A percentile compares a stretch with the other conserved stretches of the same genome.
phyloP scores from a whole-genome alignment of 1,284 basidiomycete species.

The Tranzscheliella williamsii region DNA sequence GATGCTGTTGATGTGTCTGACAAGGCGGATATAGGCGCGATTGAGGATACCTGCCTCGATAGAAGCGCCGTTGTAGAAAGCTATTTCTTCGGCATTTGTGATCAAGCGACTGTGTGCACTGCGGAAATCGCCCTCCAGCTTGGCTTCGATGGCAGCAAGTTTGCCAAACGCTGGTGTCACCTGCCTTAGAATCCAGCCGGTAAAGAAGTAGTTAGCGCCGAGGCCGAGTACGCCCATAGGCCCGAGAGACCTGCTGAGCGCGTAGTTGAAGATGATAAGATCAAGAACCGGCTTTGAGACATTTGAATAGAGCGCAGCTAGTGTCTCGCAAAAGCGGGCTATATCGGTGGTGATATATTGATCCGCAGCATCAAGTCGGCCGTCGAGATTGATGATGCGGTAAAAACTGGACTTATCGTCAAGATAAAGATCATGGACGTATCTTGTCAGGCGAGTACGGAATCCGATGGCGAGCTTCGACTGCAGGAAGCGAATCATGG shows the following conservation, averaged over 20 bases:
- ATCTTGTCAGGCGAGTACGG: constrained; percentile 83
- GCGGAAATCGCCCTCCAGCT: constrained; percentile 82
- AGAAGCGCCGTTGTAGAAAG: constrained; percentile 88
- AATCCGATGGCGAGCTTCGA: constrained; percentile 83
- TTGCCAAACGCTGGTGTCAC: constrained; percentile 93
- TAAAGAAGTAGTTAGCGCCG: constrained; percentile 82
- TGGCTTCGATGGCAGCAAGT: constrained; percentile 84
- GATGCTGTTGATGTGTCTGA: constrained; percentile 86
- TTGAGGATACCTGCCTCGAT: constrained; percentile 83
- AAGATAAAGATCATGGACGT: constrained; percentile 85
- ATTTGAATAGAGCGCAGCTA: constrained; percentile 78
- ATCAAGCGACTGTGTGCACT: constrained; percentile 84
- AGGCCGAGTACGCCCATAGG: constrained; percentile 74
- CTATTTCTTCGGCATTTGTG: constrained; percentile 89
- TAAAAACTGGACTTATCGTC: constrained; percentile 66
- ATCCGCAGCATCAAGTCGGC: constrained; percentile 58
- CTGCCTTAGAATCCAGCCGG: constrained; percentile 76
- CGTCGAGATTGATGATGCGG: constrained; percentile 60
- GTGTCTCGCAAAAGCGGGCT: constrained; percentile 82
- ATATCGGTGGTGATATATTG: constrained; percentile 88
- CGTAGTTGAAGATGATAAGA: constrained; percentile 88
- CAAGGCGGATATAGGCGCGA: constrained; percentile 76
- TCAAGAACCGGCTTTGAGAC: constrained; percentile 81
- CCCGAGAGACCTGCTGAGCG: constrained; percentile 83
- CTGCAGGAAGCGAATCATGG: constrained; percentile 91